Evolutionary conservation across 2,329 filamentous ascomycete genomes (phyloP), one percentile per base, ranked within the genome.

Genomic region (Sclerotinia glacialis): DNA sequence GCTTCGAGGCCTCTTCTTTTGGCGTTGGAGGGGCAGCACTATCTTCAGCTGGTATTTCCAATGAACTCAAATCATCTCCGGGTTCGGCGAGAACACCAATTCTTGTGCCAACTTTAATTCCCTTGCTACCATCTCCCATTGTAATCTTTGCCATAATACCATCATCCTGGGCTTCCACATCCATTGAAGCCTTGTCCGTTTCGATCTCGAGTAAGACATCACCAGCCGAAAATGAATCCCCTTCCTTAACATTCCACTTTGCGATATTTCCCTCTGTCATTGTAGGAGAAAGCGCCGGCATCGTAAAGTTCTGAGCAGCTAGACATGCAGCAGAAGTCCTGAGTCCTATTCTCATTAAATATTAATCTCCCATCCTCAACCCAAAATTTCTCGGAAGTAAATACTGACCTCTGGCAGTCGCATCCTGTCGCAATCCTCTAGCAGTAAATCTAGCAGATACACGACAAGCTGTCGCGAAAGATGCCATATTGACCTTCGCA

Each of bases 211-310:
- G 86, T 62, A 96, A 83, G 42, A 96, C 91, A 78, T 96, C 92
- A 72, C 92, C 92, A 67, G 92, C 90, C 60, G 85, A 83, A 78
- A 92, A 96, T 62, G 86, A 84, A 72, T 95, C 91, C 76, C 92
- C 92, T 81, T 96, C 92, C 79, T 94, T 94, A 74, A 96, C 85
- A 78, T 88, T 90, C 92, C 92, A 96, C 69, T 80, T 86, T 58
- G 90, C 85, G 75, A 96, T 96, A 79, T 92, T 95, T 69, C 92
- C 92, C 79, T 96, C 92, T 69, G 92, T 96, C 92, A 96, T 96
- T 67, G 92, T 96, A 66, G 92, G 92, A 69, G 92, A 96, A 70
- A 96, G 85, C 50, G 92, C 92, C 34, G 92, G 92, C 93, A 96
- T 96, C 65, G 88, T 90, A 80, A 96, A 93, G 79, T 93, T 95